Evolutionary conservation across 768 basidiomycete genomes (phyloP), one percentile per base, ranked within the genome.

Genomic region (Serendipita sp.): DNA sequence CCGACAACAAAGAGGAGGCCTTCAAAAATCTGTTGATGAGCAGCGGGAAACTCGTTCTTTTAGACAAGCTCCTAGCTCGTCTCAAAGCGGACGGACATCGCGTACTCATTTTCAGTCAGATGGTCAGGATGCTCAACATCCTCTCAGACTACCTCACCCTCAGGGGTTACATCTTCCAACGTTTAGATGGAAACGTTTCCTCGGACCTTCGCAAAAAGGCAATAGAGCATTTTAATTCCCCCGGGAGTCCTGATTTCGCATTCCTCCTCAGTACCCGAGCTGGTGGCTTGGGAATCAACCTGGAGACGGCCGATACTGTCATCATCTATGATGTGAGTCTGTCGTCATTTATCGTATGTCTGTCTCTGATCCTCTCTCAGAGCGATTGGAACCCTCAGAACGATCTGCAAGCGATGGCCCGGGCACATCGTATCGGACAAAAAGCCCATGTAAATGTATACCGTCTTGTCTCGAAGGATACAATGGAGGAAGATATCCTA

Each of bases 361-460:
- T 20, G 3, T 28, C 22, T 33, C 22, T 50, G 42, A 61, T 4
- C 2, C 24, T 4, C 14, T 24, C 0, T 56, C 72, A 93, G 91
- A 94, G 90, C 71, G 93, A 95, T 71, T 95, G 92, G 90, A 97
- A 97, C 73, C 94, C 94, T n/a, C 94, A 96, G 73, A 98, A 98
- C 73, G 96, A 98, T 71, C 74, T 99, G 65, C 95, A 98, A 74
- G 96, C 96, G 2, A 98, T 98, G 96, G 96, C 96, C 62, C 86
- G 96, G 65, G 96, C 96, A 0, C 96, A 99, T 76, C 88, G 96
- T 64, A 98, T 99, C 69, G 96, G 96, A 2, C 96, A 98, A 73
- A 97, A 98, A 76, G 89, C 87, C 41, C 96, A 99, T 74, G 96
- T 99, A 69, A 97, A 85, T 70, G 96, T 99, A 53, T 98, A 98